Evolutionary conservation across 768 basidiomycete genomes (phyloP), one percentile per base, ranked within the genome.

Genomic region (Galerina marginata): DNA sequence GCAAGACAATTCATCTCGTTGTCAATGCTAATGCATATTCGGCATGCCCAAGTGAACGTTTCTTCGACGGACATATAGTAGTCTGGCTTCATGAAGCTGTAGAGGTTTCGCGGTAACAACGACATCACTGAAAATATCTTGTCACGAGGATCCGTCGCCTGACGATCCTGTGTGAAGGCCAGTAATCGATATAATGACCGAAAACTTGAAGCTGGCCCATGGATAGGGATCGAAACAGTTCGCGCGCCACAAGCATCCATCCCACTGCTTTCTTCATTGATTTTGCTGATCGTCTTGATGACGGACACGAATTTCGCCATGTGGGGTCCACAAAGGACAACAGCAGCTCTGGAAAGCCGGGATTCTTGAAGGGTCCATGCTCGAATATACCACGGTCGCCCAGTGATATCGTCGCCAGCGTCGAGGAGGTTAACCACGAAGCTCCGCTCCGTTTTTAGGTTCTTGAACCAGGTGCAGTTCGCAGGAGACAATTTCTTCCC

Each of bases 291-390:
- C 4, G 15, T 33, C 25, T 12, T 15, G 9, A 7, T 26, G 7
- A 14, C 14, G 15, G 15, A 25, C 1, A 49, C 43, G 9, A 60
- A 60, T 16, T 26, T 9, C 11, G 38, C 44, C 29, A 48, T 46
- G 5, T 54, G 25, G 6, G 26, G n/a, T 10, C 56, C 61, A 23
- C 53, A 62, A 33, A 42, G 45, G 1, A 58, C 37, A 26, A 54
- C 25, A 11, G 48, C 42, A n/a, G 53, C 10, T 29, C 40, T 44
- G 5, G 63, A 45, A 4, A 64, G 52, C 11, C 55, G 15, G 6
- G 56, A 50, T 47, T 64, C 63, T 50, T 64, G 63, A 6, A 56
- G 45, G 11, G 60, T 51, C 63, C 63, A 64, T 6, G 60, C 49
- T 39, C 63, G 39, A 6, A 45, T 43, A 33, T 48, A 64, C 63